Conservation (phyloP, 179 eudicot genomes). For the Nepenthes alata region DNA sequence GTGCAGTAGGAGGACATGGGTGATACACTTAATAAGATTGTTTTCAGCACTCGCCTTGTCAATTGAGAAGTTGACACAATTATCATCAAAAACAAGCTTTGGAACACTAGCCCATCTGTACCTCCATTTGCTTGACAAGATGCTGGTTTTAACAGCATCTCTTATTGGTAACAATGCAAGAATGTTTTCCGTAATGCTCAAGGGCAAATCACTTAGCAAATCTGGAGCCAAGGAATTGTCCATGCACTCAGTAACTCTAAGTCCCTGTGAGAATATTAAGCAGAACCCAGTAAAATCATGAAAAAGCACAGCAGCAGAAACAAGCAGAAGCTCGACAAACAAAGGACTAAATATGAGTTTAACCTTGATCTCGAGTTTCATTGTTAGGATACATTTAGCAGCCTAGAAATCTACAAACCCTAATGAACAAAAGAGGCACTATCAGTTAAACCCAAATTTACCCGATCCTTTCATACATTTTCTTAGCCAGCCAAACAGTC, state of each 20-base stretch:
- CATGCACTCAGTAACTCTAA: conserved; percentile 13
- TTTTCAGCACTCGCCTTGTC: conserved; percentile 41
- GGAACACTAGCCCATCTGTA: conserved; percentile 78
- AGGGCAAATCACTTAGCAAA: conserved; percentile 73
- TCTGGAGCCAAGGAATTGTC: conserved; percentile 33
- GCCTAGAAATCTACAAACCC: too few species aligned
- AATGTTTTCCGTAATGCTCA: conserved; percentile 67
- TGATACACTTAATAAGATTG: conserved; percentile 46
- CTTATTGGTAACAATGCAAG: conserved; percentile 61
- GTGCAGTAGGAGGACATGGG: conserved; percentile 62
- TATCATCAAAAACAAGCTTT: conserved; percentile 60
- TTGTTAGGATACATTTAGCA: too few species aligned
- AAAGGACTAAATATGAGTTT: too few species aligned
- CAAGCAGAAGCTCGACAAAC: too few species aligned
- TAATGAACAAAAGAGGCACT: too few species aligned
- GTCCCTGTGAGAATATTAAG: too few species aligned
- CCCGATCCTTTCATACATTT: too few species aligned
- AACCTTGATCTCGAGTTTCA: too few species aligned
- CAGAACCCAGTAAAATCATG: too few species aligned
- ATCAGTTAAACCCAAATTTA: too few species aligned
- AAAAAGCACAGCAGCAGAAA: too few species aligned
- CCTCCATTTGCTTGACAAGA: conserved; percentile 78
- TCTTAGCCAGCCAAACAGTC: too few species aligned
- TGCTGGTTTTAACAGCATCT: conserved; percentile 77
- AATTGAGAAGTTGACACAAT: conserved; percentile 29